A percentile compares a stretch with the other conserved stretches of the same genome.
phyloP scores from a whole-genome alignment of 176 grass and related monocot genomes.

The Paspalum vaginatum region DNA sequence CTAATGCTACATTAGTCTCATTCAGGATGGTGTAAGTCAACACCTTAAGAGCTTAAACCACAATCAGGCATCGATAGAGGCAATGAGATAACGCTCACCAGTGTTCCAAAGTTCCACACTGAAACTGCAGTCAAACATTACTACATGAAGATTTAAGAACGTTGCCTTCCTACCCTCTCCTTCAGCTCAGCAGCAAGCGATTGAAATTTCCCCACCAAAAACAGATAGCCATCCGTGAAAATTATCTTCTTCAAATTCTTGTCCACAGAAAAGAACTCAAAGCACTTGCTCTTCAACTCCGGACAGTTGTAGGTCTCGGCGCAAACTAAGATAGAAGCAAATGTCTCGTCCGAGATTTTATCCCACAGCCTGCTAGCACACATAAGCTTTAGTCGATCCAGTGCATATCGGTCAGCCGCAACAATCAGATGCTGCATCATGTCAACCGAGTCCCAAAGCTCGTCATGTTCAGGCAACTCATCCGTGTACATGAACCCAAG shows the following conservation, averaged over 20 bases:
- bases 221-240: constrained; percentile 22
- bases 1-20: not conserved
- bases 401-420: constrained; percentile 57
- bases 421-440: constrained; percentile 25
- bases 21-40: not conserved
- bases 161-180: not conserved
- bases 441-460: not conserved
- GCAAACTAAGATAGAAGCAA: constrained; percentile 44
- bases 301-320: constrained; percentile 53
- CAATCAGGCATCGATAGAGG: not conserved
- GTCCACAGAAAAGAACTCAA: constrained; percentile 44
- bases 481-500: not conserved
- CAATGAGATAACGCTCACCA: not conserved
- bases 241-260: constrained; percentile 52
- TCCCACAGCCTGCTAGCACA: constrained; percentile 42
- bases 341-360: constrained; percentile 33
- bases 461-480: not conserved
- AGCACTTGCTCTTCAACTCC: constrained; percentile 50
- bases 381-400: constrained; percentile 58
- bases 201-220: constrained; percentile 34
- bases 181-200: constrained; percentile 11
- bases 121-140: not conserved
- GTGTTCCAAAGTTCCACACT: not conserved
- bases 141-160: not conserved
- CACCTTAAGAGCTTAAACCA: not conserved